phyloP scores from a whole-genome alignment of 2,329 filamentous ascomycete species.

The Fusarium nelsonii region DNA sequence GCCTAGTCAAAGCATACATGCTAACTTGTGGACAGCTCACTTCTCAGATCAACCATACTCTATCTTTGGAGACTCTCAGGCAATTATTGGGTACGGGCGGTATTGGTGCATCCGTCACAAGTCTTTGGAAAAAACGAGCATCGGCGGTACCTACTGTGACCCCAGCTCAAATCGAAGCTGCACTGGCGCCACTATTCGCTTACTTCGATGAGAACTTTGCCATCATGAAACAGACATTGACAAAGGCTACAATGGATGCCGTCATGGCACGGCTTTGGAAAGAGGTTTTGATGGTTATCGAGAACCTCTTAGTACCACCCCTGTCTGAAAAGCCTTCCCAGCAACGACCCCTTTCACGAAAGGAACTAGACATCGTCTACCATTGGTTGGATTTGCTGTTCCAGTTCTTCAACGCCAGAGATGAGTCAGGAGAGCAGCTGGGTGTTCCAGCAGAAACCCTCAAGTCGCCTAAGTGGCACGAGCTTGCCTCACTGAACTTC shows the following conservation, averaged over 20 bases:
- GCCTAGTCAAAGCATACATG: neutral
- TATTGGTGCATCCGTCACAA: slow-evolving; percentile 78
- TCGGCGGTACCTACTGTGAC: slow-evolving; percentile 71
- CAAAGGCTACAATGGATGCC: slow-evolving; percentile 95
- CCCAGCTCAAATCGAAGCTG: slow-evolving; percentile 80
- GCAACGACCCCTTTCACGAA: slow-evolving; percentile 84
- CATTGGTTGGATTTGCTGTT: slow-evolving; percentile 93
- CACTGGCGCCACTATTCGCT: slow-evolving; percentile 84
- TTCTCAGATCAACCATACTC: slow-evolving; percentile 88
- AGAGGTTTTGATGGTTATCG: slow-evolving; percentile 92
- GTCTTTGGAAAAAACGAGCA: slow-evolving; percentile 71
- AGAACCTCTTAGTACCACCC: slow-evolving; percentile 89
- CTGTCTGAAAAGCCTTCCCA: slow-evolving; percentile 93
- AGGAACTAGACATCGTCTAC: slow-evolving; percentile 94
- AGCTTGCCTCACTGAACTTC: slow-evolving; percentile 95
- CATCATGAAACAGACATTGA: slow-evolving; percentile 97
- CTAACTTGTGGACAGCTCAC: slow-evolving; percentile 72
- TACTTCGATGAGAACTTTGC: slow-evolving; percentile 99
- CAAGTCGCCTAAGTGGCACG: slow-evolving; percentile 98
- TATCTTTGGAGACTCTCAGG: slow-evolving; percentile 85
- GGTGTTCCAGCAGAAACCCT: slow-evolving; percentile 92
- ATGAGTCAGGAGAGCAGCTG: slow-evolving; percentile 84
- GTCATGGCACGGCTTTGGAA: slow-evolving; percentile 99
- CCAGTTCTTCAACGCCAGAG: slow-evolving; percentile 93
- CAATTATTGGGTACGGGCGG: slow-evolving; percentile 78